These are phyloP conservation scores for Mortierella sp. DNA, from an alignment of 371 early-diverging fungal species.

Conservation along the genomic window DNA sequence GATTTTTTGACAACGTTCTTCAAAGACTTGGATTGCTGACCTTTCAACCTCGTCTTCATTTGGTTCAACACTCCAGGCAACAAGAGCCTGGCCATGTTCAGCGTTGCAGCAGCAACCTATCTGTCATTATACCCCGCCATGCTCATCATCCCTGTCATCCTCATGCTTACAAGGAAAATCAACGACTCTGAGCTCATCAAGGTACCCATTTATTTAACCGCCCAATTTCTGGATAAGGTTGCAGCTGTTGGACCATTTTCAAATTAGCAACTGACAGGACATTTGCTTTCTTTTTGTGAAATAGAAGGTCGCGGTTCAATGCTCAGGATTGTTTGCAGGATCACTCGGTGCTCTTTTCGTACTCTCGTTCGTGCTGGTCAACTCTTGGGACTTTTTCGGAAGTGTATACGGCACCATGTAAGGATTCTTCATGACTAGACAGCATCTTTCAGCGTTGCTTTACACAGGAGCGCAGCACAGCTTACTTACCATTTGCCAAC, in stretches of 20 bases:
- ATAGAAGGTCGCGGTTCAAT: slow-evolving; percentile 32
- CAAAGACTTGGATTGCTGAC: background rate
- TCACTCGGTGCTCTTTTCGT: slow-evolving; percentile 65
- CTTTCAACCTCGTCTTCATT: background rate
- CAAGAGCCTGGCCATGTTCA: slow-evolving; percentile 68
- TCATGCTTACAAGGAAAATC: slow-evolving; percentile 54
- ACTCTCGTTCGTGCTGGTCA: slow-evolving; percentile 70
- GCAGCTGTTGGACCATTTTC: background rate
- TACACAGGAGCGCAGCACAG: background rate
- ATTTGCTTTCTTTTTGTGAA: slow-evolving; percentile 3
- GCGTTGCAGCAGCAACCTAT: slow-evolving; percentile 82
- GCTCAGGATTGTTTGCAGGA: slow-evolving; percentile 41
- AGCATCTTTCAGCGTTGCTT: background rate
- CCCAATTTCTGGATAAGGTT: background rate
- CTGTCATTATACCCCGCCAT: slow-evolving; percentile 87
- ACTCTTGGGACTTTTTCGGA: slow-evolving; percentile 80
- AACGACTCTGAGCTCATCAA: slow-evolving; percentile 11
- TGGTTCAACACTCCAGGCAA: slow-evolving; percentile 57
- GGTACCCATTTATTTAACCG: background rate
- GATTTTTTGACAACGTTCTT: background rate
- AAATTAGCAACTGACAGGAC: background rate
- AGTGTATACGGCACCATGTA: slow-evolving; percentile 87
- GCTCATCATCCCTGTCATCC: slow-evolving; percentile 77
- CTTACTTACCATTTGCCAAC: slow-evolving; percentile 14
- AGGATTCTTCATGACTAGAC: slow-evolving; percentile 26